A percentile compares a stretch with the other conserved stretches of the same genome.
Conservation (phyloP, 176 grass and related monocot species). For the Themeda triandra region DNA sequence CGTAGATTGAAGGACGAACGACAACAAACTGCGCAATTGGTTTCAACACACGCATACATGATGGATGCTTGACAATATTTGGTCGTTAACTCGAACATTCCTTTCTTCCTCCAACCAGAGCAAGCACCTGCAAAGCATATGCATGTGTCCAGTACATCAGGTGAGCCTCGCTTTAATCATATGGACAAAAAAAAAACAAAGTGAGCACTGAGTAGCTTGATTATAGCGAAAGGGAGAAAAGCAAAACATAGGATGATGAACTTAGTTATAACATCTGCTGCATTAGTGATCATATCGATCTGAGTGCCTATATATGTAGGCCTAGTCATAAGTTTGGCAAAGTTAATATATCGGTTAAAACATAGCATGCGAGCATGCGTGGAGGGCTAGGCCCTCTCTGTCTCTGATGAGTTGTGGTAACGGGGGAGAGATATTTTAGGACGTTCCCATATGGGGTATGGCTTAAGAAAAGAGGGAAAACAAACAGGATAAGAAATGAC, state of each 20-base stretch:
- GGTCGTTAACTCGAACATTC: conserved; percentile 22
- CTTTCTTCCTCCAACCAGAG: conserved; percentile 35
- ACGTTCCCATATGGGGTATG: conserved; percentile 53
- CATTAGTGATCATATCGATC: conserved; percentile 4
- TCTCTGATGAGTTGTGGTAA: conserved; percentile 17
- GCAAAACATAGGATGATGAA: conserved; percentile 36
- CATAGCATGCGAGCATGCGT: no score
- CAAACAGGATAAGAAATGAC: conserved; percentile 39
- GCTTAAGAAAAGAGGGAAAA: conserved; percentile 35
- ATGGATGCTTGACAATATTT: conserved; percentile 7
- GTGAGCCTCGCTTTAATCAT: conserved; percentile 48
- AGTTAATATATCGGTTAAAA: not conserved
- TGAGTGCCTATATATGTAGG: conserved; percentile 5
- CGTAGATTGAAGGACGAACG: not conserved
- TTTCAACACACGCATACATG: not conserved
- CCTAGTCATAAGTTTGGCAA: not conserved
- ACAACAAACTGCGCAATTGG: not conserved
- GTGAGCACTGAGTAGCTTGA: conserved; percentile 38
- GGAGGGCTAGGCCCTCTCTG: not conserved
- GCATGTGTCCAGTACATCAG: conserved; percentile 45
- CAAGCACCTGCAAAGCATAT: conserved; percentile 37
- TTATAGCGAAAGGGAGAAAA: conserved; percentile 52
- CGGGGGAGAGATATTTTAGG: conserved; percentile 41
- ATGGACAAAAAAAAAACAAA: conserved; percentile 50
- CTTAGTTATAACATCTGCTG: conserved; percentile 21